Conservation (phyloP, 768 basidiomycete genomes). For the Suillus lakei region DNA sequence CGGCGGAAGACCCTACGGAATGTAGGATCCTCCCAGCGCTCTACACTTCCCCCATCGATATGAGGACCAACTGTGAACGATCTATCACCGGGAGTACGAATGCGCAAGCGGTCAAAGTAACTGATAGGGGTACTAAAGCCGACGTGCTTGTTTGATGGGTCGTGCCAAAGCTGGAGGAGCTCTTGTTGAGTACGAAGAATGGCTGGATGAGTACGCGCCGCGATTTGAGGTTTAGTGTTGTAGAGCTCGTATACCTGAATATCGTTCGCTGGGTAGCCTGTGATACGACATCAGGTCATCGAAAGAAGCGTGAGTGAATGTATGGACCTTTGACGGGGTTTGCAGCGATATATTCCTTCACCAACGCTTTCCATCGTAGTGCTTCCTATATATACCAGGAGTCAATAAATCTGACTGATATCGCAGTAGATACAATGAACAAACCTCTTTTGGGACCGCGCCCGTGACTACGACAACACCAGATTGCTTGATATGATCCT, state of each 20-base stretch:
- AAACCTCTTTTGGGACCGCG: conserved; percentile 57
- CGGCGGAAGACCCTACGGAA: conserved; percentile 45
- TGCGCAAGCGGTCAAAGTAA: conserved; percentile 78
- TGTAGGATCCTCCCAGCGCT: conserved; percentile 59
- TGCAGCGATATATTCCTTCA: conserved; percentile 56
- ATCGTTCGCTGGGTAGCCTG: conserved; percentile 70
- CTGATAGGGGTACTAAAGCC: conserved; percentile 64
- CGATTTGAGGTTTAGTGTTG: conserved; percentile 64
- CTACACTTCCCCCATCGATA: conserved; percentile 53
- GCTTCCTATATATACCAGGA: conserved; percentile 49
- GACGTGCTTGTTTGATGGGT: conserved; percentile 44
- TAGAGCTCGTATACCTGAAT: conserved; percentile 80
- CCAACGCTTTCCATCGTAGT: conserved; percentile 56
- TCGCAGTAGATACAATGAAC: conserved; percentile 26
- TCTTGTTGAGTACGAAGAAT: conserved; percentile 60
- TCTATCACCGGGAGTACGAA: conserved; percentile 72
- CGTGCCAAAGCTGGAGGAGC: conserved; percentile 64
- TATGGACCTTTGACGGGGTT: conserved; percentile 57
- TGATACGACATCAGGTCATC: not conserved
- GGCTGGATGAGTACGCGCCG: conserved; percentile 69
- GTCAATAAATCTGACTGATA: conserved; percentile 6
- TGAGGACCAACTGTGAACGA: conserved; percentile 72
- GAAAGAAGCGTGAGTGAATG: not conserved
- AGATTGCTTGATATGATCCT: conserved; percentile 48
- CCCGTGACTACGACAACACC: conserved; percentile 64